Base-by-base conservation (phyloP, 2,329 filamentous ascomycete species). In the Pseudocercospora pini-densiflorae region DNA sequence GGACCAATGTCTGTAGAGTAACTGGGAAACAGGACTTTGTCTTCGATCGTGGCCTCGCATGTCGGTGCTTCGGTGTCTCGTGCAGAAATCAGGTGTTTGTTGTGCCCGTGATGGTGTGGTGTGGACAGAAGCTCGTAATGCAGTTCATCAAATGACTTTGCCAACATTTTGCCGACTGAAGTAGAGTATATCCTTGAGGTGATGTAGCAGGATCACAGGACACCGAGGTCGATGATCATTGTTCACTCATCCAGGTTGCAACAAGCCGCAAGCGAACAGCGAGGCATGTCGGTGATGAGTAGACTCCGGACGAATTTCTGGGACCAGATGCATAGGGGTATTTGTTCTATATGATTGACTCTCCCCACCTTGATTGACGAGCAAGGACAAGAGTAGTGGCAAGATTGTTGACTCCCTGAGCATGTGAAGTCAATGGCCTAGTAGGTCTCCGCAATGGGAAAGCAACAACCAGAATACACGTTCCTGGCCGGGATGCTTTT, bases 1-100 rank as follows among this genome's bases (percentile, higher is more conserved):
- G 64, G 60, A 24, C 64, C 64, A 55, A 63, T 57, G n/a, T 62
- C 45, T 27, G 64, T 66, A 27, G 60, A 57, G 57, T 66, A 63
- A 21, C 64, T 66, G 9, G 64, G 62, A 19, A 61, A 62, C 43
- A 66, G 60, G 43, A 66, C 47, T 49, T 62, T 58, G 29, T 58
- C 55, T 27, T 58, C 55, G 55, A 58, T 27, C 19, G 55, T 58
- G 29, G 55, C 19, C 6, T 58, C 33, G 31, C 55, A 58, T 43
- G 55, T 58, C 9, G 55, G 55, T 8, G 55, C 31, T 1, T 23
- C 5, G 9, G 14, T 9, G 31, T 58, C 31, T 58, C 55, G 55
- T 43, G n/a, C 55, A 21, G 10, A 8, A 9, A 58, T 31, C n/a
- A 58, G 27, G 24, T 21, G 55, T 21, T 19, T 31, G 16, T 43